Conservation (phyloP, 805 yeast genomes). For the Priceomyces melissophilus region DNA sequence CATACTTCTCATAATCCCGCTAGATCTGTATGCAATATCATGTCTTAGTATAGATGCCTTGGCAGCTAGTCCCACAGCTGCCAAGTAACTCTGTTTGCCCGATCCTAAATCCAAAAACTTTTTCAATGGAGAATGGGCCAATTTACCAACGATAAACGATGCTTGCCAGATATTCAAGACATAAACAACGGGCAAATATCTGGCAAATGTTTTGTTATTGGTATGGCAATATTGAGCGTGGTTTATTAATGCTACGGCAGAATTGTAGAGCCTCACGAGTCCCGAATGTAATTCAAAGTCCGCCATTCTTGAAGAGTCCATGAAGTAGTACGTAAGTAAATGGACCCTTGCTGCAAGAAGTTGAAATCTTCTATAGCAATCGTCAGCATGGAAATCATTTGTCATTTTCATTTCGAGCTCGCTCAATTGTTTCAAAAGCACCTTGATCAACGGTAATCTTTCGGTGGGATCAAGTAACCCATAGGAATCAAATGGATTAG, state of each 20-base stretch:
- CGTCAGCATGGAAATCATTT: slow-evolving; percentile 42
- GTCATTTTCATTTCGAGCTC: slow-evolving; percentile 62
- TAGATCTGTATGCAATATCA: slow-evolving; percentile 88
- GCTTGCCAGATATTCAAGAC: slow-evolving; percentile 89
- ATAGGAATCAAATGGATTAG: slow-evolving; percentile 62
- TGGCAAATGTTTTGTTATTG: slow-evolving; percentile 59
- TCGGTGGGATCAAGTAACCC: slow-evolving; percentile 68
- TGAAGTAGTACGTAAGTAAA: slow-evolving; percentile 73
- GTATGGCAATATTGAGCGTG: slow-evolving; percentile 64
- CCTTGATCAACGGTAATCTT: slow-evolving; percentile 67
- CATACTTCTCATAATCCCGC: slow-evolving; percentile 90
- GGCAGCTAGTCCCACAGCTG: slow-evolving; percentile 64
- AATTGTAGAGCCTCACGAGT: slow-evolving; percentile 71
- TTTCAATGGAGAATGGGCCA: slow-evolving; percentile 72
- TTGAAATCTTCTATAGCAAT: slow-evolving; percentile 67
- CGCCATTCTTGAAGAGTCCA: slow-evolving; percentile 55
- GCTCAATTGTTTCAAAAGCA: slow-evolving; percentile 68
- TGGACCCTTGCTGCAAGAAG: slow-evolving; percentile 77
- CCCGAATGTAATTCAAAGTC: slow-evolving; percentile 67
- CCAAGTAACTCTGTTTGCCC: slow-evolving; percentile 67
- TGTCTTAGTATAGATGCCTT: slow-evolving; percentile 85
- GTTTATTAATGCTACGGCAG: slow-evolving; percentile 66
- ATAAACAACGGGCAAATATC: slow-evolving; percentile 79
- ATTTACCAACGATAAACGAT: slow-evolving; percentile 74
- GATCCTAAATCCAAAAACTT: slow-evolving; percentile 62